Base-by-base conservation (phyloP, 352 stramenopile species). In the Phytophthora crassamura region DNA sequence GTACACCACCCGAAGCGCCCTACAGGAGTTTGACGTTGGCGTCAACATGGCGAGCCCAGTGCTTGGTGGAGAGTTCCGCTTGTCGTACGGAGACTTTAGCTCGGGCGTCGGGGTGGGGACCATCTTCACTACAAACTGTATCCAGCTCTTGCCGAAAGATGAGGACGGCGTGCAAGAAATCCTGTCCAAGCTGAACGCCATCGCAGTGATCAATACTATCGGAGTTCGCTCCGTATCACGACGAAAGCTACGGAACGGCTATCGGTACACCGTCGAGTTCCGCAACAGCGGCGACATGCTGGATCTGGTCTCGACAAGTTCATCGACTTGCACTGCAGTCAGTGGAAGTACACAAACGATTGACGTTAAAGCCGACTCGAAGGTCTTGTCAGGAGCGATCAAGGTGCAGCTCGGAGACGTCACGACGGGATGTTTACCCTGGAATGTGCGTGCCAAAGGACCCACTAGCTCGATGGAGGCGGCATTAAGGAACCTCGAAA, bases 21-120 rank as follows among this genome's bases (percentile, higher is more conserved):
- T 82, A 0, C 69, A 83, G n/a, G 66, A 85, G 43, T 90, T 93
- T 59, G 82, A 93, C 32, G 77, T 93, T 0, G 82, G 79, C 1
- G 62, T 82, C 0, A 64, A 82, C 2, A 76, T 69, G 43, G 66
- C 82, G 0, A 91, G 82, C 59, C 45, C 35, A 4, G 53, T 89
- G 12, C 36, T 89, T 6, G 48, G 35, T 32, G 81, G 82, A 2
- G 74, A 51, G 0, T 90, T 91, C 53, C 77, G 67, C 7, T 59
- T 93, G 4, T 59, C 62, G 0, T 93, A 93, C n/a, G 82, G 82
- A 0, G 77, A 91, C 52, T 75, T 81, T n/a, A 73, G 59, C 2
- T 53, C 62, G 3, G 66, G 77, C 18, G 54, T 67, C 3, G 65
- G 64, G 4, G 39, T 71, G 0, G 56, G 57, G 0, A 51, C 75